Evolutionary conservation across 2,329 filamentous ascomycete genomes (phyloP).

Genomic region (Exutisphaerella laricina): DNA sequence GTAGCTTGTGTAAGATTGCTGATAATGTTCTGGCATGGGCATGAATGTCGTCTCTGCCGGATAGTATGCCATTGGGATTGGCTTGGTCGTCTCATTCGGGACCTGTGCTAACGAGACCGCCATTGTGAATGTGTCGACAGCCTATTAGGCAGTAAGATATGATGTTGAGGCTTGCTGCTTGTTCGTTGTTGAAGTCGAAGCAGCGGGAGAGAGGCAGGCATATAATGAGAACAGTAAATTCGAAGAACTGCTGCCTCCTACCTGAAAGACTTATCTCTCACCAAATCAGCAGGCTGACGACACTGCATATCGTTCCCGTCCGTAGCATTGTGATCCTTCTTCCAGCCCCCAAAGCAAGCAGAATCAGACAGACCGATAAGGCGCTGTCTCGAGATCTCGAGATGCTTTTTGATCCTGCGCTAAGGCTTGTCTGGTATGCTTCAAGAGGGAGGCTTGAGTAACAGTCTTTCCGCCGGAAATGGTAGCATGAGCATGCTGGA

Average conservation of each 20-base stretch:
- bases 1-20: conserved; percentile 1
- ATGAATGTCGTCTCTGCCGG: conserved; percentile 7
- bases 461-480: background rate
- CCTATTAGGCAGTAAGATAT: background rate
- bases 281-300: conserved; percentile 6
- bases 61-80: conserved; percentile 9
- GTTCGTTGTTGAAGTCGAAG: too few relatives aligned
- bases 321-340: background rate
- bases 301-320: conserved; percentile 4
- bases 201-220: too few relatives aligned
- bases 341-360: background rate
- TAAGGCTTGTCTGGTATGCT: background rate
- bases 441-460: background rate
- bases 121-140: conserved; percentile 8
- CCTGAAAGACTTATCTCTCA: background rate
- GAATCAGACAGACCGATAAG: too few relatives aligned
- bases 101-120: conserved; percentile 14
- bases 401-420: background rate
- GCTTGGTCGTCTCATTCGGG: conserved; percentile 3
- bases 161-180: background rate
- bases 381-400: too few relatives aligned
- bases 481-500: background rate
- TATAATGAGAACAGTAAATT: too few relatives aligned
- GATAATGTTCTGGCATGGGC: conserved; percentile 11
- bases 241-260: background rate